Conservation (phyloP, 192 early-diverging fungal genomes). For the Coemansia nantahalensis region DNA sequence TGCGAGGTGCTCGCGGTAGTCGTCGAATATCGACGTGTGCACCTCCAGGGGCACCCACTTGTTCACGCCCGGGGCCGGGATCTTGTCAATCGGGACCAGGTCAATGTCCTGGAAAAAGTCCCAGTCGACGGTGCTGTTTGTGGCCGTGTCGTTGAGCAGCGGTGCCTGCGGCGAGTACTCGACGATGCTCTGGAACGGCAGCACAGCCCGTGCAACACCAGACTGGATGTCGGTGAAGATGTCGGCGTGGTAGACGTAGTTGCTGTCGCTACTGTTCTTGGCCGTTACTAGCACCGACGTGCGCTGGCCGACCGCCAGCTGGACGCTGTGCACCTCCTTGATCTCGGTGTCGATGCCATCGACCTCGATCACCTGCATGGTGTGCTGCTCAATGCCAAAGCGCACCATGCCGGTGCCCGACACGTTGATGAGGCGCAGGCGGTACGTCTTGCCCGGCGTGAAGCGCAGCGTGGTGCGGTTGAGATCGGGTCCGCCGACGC, state of each 20-base stretch:
- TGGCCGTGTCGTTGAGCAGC: constrained; percentile 14
- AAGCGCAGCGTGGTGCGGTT: constrained; percentile 57
- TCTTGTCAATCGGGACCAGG: constrained; percentile 55
- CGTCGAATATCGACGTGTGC: constrained; percentile 59
- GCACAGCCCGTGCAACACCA: constrained; percentile 30
- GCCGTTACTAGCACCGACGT: constrained; percentile 78
- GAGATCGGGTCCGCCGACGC: constrained; percentile 56
- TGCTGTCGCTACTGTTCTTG: constrained; percentile 53
- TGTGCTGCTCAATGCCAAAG: constrained; percentile 78
- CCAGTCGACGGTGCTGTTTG: constrained; percentile 37
- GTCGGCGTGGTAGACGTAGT: constrained; percentile 73
- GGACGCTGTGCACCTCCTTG: constrained; percentile 54
- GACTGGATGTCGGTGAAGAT: constrained; percentile 55
- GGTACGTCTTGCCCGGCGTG: constrained; percentile 75
- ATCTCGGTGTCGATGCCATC: constrained; percentile 69
- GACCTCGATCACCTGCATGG: constrained; percentile 76
- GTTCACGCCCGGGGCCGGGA: constrained; percentile 32
- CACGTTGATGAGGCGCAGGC: constrained; percentile 78
- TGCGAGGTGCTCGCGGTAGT: constrained; percentile 71
- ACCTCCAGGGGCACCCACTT: constrained; percentile 58
- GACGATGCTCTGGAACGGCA: constrained; percentile 38
- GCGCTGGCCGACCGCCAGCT: constrained; percentile 73
- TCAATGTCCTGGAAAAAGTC: constrained; percentile 60
- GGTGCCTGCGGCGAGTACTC: constrained; percentile 31
- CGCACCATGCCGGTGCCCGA: constrained; percentile 68